Conservation (phyloP, 2,329 filamentous ascomycete species). For the Curvularia sp. region DNA sequence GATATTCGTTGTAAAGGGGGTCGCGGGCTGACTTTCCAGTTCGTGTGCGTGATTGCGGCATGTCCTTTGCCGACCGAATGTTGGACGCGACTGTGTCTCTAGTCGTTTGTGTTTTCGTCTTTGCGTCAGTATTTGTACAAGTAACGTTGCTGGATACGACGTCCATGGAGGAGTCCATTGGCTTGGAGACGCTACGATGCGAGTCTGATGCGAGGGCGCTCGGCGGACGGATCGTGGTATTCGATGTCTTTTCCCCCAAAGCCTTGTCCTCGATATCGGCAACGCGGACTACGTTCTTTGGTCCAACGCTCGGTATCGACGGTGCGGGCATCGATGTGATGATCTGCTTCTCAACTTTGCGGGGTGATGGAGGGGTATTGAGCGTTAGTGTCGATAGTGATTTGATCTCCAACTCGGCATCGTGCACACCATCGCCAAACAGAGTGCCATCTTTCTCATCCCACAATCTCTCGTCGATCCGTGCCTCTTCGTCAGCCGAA, state of each 20-base stretch:
- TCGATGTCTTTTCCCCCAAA: slow-evolving; percentile 42
- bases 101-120: neutral
- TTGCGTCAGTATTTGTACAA: neutral
- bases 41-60: neutral
- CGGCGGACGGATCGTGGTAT: slow-evolving; percentile 43
- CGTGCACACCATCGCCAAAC: slow-evolving; percentile 32
- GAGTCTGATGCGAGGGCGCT: slow-evolving; percentile 36
- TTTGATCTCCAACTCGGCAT: slow-evolving; percentile 23
- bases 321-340: slow-evolving; percentile 8
- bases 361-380: slow-evolving; percentile 6
- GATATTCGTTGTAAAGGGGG: slow-evolving; percentile 12
- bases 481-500: slow-evolving; percentile 26
- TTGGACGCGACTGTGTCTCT: neutral
- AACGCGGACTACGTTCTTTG: slow-evolving; percentile 19
- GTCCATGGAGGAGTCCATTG: slow-evolving; percentile 19
- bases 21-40: slow-evolving; percentile 3
- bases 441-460: slow-evolving; percentile 31
- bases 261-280: slow-evolving; percentile 30
- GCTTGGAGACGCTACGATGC: slow-evolving; percentile 28
- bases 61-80: neutral
- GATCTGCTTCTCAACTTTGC: slow-evolving; percentile 7
- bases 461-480: slow-evolving; percentile 37
- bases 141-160: neutral
- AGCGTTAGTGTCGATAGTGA: slow-evolving; percentile 14
- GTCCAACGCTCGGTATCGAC: slow-evolving; percentile 11